These are phyloP conservation scores for Thuja plicata DNA, from an alignment of 83 land plant genomes.

Conservation along the genomic window DNA sequence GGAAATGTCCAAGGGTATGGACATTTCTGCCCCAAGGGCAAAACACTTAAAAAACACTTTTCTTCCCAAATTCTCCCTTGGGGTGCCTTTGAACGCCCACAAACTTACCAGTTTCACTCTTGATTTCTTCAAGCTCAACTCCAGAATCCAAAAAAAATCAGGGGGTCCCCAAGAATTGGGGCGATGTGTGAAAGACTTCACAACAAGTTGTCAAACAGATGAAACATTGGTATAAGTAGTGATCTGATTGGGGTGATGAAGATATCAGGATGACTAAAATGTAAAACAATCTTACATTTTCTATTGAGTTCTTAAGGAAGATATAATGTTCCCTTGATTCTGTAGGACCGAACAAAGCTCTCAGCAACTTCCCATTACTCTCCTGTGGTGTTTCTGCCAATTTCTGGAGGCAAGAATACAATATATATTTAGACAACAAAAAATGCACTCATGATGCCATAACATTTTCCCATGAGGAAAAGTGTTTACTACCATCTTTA, in stretches of 20 bases:
- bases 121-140: too few species aligned
- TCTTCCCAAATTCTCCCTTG: too few species aligned
- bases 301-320: not conserved
- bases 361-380: not conserved
- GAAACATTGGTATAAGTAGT: not conserved
- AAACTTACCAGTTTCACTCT: too few species aligned
- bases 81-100: too few species aligned
- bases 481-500: slow-evolving; percentile 1
- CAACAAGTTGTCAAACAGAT: not conserved
- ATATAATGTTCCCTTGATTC: not conserved
- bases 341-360: not conserved
- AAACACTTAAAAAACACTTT: too few species aligned
- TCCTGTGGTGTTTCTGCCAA: not conserved
- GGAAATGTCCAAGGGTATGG: too few species aligned
- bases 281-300: not conserved
- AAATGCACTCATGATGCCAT: not conserved
- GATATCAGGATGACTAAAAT: not conserved
- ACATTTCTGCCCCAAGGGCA: too few species aligned
- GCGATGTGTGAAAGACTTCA: too few species aligned
- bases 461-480: not conserved
- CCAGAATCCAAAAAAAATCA: too few species aligned
- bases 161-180: too few species aligned
- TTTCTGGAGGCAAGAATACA: not conserved
- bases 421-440: not conserved
- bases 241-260: too few species aligned